Evolutionary conservation across 2,329 filamentous ascomycete genomes (phyloP), one percentile per base, ranked within the genome.

Genomic region (Monosporascus ibericus): DNA sequence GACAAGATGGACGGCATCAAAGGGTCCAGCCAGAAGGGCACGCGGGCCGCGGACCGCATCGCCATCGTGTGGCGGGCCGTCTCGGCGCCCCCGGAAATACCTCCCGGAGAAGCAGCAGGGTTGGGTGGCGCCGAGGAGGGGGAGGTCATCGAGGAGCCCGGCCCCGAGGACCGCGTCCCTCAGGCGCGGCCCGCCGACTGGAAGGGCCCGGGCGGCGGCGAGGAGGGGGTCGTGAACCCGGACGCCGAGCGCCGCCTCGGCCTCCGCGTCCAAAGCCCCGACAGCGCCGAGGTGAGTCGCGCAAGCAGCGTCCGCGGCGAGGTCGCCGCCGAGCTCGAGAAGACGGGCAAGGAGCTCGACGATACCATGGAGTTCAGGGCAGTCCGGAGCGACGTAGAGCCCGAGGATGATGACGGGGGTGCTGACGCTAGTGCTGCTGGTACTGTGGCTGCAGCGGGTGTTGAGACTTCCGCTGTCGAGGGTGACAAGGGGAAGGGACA

Each of bases 1-100:
- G 79, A 82, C 39, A 75, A 76, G 50, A 88, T 99, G 83, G 94
- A 99, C 61, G 94, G 94, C 3, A 92, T 99, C 69, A 96, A 96
- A 68, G 94, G 94, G 1, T 92, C 87, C 5, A 84, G 79, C 22
- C 80, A 85, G 34, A 95, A 95, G 67, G 94, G 94, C 0, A 87
- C 87, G 1, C 79, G 86, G 44, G 90, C 89, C 0, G 83, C 95
- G 8, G 92, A 99, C 65, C 81, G 82, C 40, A 75, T 97, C 24
- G 85, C 89, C 11, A 88, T 97, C 0, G 86, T 96, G 0, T 99
- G 94, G 94, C 83, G 84, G 40, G 70, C 71, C 1, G 69, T 68
- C 0, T 66, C 63, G 3, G 60, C 66, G 0, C 64, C 62, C 0
- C 59, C 55, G 0, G 55, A 56, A 2, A 57, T 52, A 0, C 42